A percentile compares a stretch with the other conserved stretches of the same genome.
phyloP scores from a whole-genome alignment of 1,284 basidiomycete species.

The Fomitopsis palustris region DNA sequence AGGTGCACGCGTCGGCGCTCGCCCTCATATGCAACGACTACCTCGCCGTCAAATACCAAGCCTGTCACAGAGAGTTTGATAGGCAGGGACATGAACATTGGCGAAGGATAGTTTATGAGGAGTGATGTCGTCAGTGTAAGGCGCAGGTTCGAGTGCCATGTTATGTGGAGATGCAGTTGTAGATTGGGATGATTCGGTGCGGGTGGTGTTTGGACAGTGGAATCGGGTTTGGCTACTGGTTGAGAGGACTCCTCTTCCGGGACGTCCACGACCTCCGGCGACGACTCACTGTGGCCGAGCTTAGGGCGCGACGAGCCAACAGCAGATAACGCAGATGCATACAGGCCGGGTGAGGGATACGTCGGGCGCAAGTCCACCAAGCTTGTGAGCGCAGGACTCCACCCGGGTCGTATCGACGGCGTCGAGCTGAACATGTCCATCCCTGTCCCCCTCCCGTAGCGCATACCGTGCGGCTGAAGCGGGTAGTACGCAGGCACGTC shows the following conservation, averaged over 20 bases:
- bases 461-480: slow-evolving; percentile 59
- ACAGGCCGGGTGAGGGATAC: slow-evolving; percentile 26
- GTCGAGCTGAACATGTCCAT: slow-evolving; percentile 56
- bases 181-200: slow-evolving; percentile 58
- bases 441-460: slow-evolving; percentile 53
- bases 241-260: slow-evolving; percentile 1
- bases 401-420: slow-evolving; percentile 45
- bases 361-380: slow-evolving; percentile 26
- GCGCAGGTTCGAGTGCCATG: slow-evolving; percentile 76
- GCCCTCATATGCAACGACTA: slow-evolving; percentile 91
- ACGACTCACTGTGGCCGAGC: slow-evolving; percentile 6
- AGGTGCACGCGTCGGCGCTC: slow-evolving; percentile 79
- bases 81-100: slow-evolving; percentile 94
- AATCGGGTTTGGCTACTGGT: slow-evolving; percentile 4
- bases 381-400: slow-evolving; percentile 41
- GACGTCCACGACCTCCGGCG: background rate
- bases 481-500: slow-evolving; percentile 63
- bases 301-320: slow-evolving; percentile 3
- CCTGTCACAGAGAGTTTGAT: slow-evolving; percentile 90
- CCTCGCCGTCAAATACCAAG: slow-evolving; percentile 81
- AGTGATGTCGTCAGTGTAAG: slow-evolving; percentile 89
- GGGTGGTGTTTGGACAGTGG: slow-evolving; percentile 12
- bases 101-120: slow-evolving; percentile 93
- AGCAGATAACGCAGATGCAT: slow-evolving; percentile 27
- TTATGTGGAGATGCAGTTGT: slow-evolving; percentile 71